Percentiles rank a stretch among this genome's conserved stretches.
Conservation (phyloP, 768 basidiomycete genomes). For the Trametes coccinea region DNA sequence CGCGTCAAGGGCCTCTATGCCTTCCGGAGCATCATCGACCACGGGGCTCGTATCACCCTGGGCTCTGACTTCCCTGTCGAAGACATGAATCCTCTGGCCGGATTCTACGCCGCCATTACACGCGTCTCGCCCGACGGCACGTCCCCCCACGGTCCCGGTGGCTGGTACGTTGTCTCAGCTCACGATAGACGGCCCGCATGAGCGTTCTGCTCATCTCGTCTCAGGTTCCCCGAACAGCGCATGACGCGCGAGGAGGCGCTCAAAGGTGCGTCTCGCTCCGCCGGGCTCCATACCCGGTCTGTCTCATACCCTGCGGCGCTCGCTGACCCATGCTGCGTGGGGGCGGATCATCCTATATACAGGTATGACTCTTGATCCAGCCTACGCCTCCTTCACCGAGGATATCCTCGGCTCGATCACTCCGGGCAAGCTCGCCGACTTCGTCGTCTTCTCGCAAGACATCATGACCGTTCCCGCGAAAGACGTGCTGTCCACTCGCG, state of each 20-base stretch:
- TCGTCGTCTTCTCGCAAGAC: conserved; percentile 79
- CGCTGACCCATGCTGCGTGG: not conserved
- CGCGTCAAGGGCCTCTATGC: conserved; percentile 86
- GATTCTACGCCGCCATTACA: conserved; percentile 88
- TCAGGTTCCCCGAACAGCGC: conserved; percentile 81
- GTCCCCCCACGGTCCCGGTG: conserved; percentile 80
- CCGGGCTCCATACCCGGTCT: not conserved
- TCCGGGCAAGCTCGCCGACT: conserved; percentile 81
- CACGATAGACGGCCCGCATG: not conserved
- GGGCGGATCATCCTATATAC: not conserved
- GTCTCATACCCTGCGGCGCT: not conserved
- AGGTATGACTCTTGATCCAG: conserved; percentile 89
- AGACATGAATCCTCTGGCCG: conserved; percentile 76
- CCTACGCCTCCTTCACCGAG: conserved; percentile 85
- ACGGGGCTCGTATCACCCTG: conserved; percentile 67
- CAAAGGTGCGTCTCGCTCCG: conserved; percentile 46
- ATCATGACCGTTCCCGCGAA: conserved; percentile 66
- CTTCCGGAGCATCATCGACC: conserved; percentile 71
- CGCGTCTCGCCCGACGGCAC: conserved; percentile 65
- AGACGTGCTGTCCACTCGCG: conserved; percentile 66
- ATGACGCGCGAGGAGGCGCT: conserved; percentile 77
- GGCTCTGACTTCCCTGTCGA: conserved; percentile 94
- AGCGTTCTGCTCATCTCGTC: not conserved
- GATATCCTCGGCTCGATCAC: conserved; percentile 71
- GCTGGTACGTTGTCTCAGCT: conserved; percentile 60